These are phyloP conservation scores for Eucalyptus polyanthemos DNA, from an alignment of 345 rosid species.

Conservation along the genomic window DNA sequence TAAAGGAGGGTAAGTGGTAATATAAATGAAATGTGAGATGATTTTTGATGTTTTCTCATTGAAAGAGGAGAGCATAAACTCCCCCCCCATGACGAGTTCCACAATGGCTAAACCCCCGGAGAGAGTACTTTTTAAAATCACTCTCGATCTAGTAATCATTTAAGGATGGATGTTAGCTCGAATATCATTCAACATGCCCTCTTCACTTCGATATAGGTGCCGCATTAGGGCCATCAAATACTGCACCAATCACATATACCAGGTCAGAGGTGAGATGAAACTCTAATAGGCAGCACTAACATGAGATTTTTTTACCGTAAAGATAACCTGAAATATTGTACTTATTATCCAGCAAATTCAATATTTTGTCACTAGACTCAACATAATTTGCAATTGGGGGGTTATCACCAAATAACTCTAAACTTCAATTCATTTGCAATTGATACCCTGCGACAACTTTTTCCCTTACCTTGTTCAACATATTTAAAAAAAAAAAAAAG, in stretches of 20 bases:
- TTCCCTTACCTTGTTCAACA: neutral
- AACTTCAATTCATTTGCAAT: neutral
- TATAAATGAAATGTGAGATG: neutral
- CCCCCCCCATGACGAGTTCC: neutral
- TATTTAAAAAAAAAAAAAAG: neutral
- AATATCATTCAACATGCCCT: neutral
- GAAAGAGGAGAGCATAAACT: neutral
- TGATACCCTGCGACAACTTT: neutral
- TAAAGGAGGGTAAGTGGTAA: neutral
- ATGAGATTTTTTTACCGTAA: neutral
- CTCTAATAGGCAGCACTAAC: neutral
- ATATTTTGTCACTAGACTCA: neutral
- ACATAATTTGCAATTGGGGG: neutral
- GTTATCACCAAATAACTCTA: neutral
- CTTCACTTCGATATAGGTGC: neutral
- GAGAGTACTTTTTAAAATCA: neutral
- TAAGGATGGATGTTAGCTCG: neutral
- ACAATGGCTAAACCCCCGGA: neutral
- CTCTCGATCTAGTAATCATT: too few relatives aligned
- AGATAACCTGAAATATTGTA: neutral
- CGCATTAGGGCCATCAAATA: neutral
- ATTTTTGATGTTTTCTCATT: neutral
- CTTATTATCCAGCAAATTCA: neutral
- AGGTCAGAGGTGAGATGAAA: neutral
- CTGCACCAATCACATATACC: neutral